These are phyloP conservation scores for Cladosporium phlei DNA, from an alignment of 2,329 filamentous ascomycete species.

Conservation along the genomic window DNA sequence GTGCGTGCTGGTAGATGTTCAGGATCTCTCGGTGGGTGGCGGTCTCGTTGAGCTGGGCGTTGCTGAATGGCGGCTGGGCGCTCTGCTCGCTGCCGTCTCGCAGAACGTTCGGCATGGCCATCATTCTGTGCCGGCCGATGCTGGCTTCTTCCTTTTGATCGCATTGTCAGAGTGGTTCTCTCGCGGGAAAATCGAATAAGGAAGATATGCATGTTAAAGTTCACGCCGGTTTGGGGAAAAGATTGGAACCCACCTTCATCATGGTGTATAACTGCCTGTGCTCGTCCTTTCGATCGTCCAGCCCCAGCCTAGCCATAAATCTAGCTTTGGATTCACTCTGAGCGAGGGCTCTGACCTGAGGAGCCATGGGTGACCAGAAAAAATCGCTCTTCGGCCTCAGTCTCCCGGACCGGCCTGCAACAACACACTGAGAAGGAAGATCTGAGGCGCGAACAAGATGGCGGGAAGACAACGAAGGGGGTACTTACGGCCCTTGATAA, in stretches of 20 bases:
- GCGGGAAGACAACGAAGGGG: too few relatives aligned
- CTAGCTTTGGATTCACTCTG: conserved; percentile 43
- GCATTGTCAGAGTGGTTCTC: background rate
- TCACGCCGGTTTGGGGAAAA: background rate
- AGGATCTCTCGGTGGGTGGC: conserved; percentile 43
- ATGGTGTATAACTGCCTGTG: conserved; percentile 37
- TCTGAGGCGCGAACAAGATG: too few relatives aligned
- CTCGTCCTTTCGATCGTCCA: conserved; percentile 35
- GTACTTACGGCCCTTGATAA: too few relatives aligned
- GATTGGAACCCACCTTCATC: conserved; percentile 38
- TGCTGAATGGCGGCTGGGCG: conserved; percentile 40
- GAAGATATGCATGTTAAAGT: too few relatives aligned
- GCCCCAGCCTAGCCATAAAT: conserved; percentile 40
- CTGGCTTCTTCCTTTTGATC: conserved; percentile 41
- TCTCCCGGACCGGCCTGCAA: too few relatives aligned
- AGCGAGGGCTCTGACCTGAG: conserved; percentile 32
- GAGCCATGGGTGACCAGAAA: too few relatives aligned
- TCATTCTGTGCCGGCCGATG: conserved; percentile 38
- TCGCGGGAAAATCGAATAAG: too few relatives aligned
- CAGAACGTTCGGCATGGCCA: conserved; percentile 35
- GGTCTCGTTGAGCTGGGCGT: conserved; percentile 46
- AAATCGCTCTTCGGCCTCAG: too few relatives aligned
- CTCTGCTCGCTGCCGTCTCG: conserved; percentile 27
- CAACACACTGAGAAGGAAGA: too few relatives aligned
- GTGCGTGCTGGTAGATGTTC: conserved; percentile 38